phyloP scores from a whole-genome alignment of 331 rosid species.

The Pyracantha coccinea region DNA sequence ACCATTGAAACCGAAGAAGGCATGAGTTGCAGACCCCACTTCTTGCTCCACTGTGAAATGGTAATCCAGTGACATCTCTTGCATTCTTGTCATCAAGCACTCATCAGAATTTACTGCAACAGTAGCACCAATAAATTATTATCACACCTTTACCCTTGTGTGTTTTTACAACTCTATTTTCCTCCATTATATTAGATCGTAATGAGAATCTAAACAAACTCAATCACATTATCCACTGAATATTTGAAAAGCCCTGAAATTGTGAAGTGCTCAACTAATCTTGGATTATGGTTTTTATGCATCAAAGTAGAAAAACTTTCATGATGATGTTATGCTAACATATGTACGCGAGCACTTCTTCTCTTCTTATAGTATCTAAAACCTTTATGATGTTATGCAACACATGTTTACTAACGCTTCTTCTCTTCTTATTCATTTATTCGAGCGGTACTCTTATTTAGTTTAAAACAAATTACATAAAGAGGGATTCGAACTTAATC shows the following conservation, averaged over 20 bases:
- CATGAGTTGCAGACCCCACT: constrained; percentile 78
- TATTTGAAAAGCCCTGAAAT: neutral
- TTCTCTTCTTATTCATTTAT: neutral
- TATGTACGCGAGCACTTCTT: too few species aligned
- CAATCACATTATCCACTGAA: neutral
- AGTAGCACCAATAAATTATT: neutral
- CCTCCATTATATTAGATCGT: neutral
- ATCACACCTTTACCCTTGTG: neutral
- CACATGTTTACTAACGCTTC: too few species aligned
- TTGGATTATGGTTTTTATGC: neutral
- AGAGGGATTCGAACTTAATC: neutral
- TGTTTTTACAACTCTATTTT: neutral
- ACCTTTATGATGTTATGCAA: too few species aligned
- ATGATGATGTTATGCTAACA: neutral
- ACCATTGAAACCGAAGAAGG: constrained; percentile 97
- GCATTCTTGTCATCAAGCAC: constrained; percentile 95
- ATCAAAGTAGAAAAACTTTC: neutral
- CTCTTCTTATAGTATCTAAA: too few species aligned
- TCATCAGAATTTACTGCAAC: constrained; percentile 77
- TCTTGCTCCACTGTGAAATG: constrained; percentile 95
- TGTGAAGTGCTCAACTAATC: neutral
- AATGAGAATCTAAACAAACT: neutral
- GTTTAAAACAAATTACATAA: too few species aligned
- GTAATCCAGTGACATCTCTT: constrained; percentile 93
- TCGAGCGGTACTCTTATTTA: too few species aligned